phyloP scores from a whole-genome alignment of 257 asterid species.

The Cordia subcordata region DNA sequence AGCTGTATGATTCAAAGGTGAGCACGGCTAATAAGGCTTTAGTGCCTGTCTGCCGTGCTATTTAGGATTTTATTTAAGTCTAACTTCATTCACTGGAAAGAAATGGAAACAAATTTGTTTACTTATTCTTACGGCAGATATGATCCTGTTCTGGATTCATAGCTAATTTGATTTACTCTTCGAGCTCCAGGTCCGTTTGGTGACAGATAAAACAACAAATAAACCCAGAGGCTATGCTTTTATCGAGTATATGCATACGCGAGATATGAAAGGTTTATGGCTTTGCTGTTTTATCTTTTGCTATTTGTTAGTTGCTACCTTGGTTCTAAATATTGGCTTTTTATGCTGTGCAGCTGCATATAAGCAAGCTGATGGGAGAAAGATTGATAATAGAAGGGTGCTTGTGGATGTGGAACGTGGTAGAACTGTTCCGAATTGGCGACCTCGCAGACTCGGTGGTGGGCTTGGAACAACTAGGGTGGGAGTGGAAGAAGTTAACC shows the following conservation, averaged over 20 bases:
- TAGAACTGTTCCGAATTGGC: conserved; percentile 98
- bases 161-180: conserved; percentile 19
- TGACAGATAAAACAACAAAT: conserved; percentile 63
- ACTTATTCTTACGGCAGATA: conserved; percentile 9
- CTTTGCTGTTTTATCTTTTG: background rate
- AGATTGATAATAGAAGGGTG: conserved; percentile 91
- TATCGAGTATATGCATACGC: conserved; percentile 77
- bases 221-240: conserved; percentile 98
- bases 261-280: conserved; percentile 87
- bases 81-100: conserved; percentile 7
- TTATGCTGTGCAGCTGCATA: conserved; percentile 71
- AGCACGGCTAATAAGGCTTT: conserved; percentile 99
- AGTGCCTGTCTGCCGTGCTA: conserved; percentile 60
- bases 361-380: conserved; percentile 98
- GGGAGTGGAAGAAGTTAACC: conserved; percentile 72
- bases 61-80: conserved; percentile 51
- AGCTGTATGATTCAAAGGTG: conserved; percentile 92
- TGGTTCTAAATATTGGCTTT: conserved; percentile 7
- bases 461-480: conserved; percentile 98
- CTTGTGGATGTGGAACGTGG: conserved; percentile 99
- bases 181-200: conserved; percentile 77
- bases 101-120: conserved; percentile 9
- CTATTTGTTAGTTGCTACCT: background rate
- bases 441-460: conserved; percentile 99
- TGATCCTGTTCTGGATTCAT: conserved; percentile 1